Evolutionary conservation across 2,329 filamentous ascomycete species (phyloP), one percentile per base, ranked within the genome.

Genomic region (Aspergillus sp.): DNA sequence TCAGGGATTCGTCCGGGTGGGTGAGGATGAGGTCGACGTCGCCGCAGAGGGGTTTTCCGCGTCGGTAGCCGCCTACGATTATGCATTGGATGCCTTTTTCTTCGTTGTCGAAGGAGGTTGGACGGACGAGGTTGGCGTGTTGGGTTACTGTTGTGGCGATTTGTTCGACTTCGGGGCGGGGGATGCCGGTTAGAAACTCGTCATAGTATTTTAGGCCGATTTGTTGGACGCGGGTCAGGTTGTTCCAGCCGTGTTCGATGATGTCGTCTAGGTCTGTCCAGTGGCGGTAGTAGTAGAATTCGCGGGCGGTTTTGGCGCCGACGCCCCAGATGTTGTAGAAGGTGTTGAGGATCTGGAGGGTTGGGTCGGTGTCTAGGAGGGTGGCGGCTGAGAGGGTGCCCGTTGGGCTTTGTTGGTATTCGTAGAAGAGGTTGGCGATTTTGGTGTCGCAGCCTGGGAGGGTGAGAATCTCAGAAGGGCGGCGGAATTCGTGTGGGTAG

Each of bases 251-350:
- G 68, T 87, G 84, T 69, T 96, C 90, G 43, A 97, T 82, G 3
- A 98, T 80, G 68, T 98, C 93, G 69, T 97, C 92, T 0, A 97
- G 80, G 61, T 95, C 90, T 61, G 86, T 84, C 91, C 92, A 97
- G 28, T 91, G 81, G 63, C 86, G 87, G 15, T 86, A 84, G 67
- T 84, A 86, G 74, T 93, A 95, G 69, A 97, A 97, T 1, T 93
- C 86, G 15, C 89, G 83, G 0, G 94, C 93, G 0, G 90, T 95
- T 12, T 86, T 87, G 2, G 90, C 89, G 0, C 90, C 94, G 0
- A 97, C 92, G n/a, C 93, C 94, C 91, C 92, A 97, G 59, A 97
- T 96, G 4, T 90, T 82, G 77, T 90, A 91, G 75, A 98, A 97
- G 0, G 83, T 74, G 48, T 85, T 81, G 3, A 97, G 77, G 0